Evolutionary conservation across 2,329 filamentous ascomycete genomes (phyloP), one percentile per base, ranked within the genome.

Genomic region (Iodosphaeria phyllophila): DNA sequence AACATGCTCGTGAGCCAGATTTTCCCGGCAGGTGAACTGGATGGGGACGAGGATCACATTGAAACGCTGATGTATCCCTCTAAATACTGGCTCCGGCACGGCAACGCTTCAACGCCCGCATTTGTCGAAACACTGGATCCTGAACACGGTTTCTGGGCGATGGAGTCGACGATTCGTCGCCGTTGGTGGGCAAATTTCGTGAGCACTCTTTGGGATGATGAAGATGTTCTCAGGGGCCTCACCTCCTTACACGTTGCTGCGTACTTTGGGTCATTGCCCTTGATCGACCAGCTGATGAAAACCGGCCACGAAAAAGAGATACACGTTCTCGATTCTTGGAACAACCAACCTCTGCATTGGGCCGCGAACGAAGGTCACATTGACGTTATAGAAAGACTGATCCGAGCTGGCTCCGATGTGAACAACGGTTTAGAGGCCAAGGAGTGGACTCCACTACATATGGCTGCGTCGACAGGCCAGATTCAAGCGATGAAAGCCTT

Each of bases 61-160:
- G 18, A 8, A 8, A 46, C 39, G n/a, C 25, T 46, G 11, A 34
- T 40, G 6, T 55, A 55, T 12, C 41, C 50, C 4, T 42, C 54
- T 4, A 53, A 51, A 23, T 33, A 55, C 18, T 55, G 52, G 52
- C 36, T 55, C 3, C 37, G 44, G 5, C 52, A 55, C 25, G 52
- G 48, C 2, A 47, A 48, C 20, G 50, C 51, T 24, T 51, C 52
- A 11, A 55, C 52, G 0, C 30, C 38, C 4, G 51, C 54, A 24
- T 50, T 55, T n/a, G 50, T 50, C 0, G 51, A 55, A 17, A 45
- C 44, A 7, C 32, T 55, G 2, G 51, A 48, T 26, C 23, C 38
- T 6, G 50, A 54, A 14, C 21, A 23, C 18, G 42, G 48, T 7
- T 55, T 56, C 26, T 56, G 52, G 52, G 40, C 42, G 16, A 32